These are phyloP conservation scores for Eimeria sp. DNA, from an alignment of 169 alveolate species.

Conservation along the genomic window DNA sequence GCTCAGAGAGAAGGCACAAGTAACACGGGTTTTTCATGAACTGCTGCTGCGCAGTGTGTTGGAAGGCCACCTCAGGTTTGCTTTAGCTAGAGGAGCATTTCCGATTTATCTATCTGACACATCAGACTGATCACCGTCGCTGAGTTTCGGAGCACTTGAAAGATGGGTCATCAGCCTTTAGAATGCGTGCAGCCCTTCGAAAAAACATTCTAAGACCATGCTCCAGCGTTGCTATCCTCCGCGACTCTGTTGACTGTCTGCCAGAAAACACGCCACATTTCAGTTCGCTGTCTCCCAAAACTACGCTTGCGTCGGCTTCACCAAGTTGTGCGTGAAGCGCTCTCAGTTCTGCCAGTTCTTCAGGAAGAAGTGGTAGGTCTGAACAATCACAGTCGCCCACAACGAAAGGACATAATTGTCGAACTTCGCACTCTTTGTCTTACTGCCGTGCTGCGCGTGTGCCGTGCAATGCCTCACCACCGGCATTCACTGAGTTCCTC, in stretches of 20 bases:
- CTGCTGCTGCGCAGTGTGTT: neutral
- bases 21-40: neutral
- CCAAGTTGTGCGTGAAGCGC: constrained; percentile 71
- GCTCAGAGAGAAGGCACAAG: neutral
- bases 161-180: constrained; percentile 69
- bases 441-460: neutral
- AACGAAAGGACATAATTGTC: neutral
- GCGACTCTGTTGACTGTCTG: constrained; percentile 10
- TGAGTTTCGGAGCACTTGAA: constrained; percentile 70
- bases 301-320: constrained; percentile 77
- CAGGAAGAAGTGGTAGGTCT: constrained; percentile 71
- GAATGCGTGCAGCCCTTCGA: constrained; percentile 76
- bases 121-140: constrained; percentile 61
- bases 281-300: constrained; percentile 13
- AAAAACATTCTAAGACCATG: constrained; percentile 72
- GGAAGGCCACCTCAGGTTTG: neutral
- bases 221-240: constrained; percentile 50
- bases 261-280: neutral
- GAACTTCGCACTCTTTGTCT: neutral
- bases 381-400: neutral
- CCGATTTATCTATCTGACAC: neutral
- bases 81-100: too few relatives aligned
- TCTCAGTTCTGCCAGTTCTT: constrained; percentile 77
- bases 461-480: constrained; percentile 19
- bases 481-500: neutral